Percentiles rank a stretch among this genome's conserved stretches.
Evolutionary conservation across 23 red algal species (phyloP).

Genomic region (Gracilaria caudata): DNA sequence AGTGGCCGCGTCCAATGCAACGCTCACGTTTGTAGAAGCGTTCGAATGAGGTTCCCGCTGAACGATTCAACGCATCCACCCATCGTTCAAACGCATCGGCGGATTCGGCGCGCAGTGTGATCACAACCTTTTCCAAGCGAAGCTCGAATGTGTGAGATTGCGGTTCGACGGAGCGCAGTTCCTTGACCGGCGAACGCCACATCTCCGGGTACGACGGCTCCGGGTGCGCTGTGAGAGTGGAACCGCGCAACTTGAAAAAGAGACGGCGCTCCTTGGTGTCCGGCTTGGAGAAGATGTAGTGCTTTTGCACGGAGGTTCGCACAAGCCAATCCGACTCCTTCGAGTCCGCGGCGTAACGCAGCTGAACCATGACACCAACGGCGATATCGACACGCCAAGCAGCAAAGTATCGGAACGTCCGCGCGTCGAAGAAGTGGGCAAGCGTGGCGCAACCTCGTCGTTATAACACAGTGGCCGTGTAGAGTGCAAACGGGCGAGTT

Average conservation of each 20-base stretch:
- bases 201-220: constrained; percentile 75
- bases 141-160: not conserved
- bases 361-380: constrained; percentile 45
- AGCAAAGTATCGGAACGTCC: not conserved
- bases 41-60: constrained; percentile 53
- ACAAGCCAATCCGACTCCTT: constrained; percentile 75
- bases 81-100: constrained; percentile 32
- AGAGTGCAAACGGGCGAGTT: not conserved
- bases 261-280: constrained; percentile 44
- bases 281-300: constrained; percentile 14
- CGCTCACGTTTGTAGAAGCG: constrained; percentile 61
- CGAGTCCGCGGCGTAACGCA: constrained; percentile 76
- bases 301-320: constrained; percentile 21
- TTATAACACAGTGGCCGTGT: no score
- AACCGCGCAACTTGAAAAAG: constrained; percentile 74
- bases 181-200: constrained; percentile 67
- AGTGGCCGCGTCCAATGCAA: constrained; percentile 70
- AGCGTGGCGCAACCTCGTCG: no score
- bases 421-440: not conserved
- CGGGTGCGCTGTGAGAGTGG: constrained; percentile 63
- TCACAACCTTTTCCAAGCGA: constrained; percentile 27
- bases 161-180: constrained; percentile 37
- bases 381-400: not conserved
- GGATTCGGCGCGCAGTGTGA: constrained; percentile 26
- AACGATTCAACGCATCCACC: constrained; percentile 53